Evolutionary conservation across 352 stramenopile genomes (phyloP), one percentile per base, ranked within the genome.

Genomic region (Phytophthora crassamura): DNA sequence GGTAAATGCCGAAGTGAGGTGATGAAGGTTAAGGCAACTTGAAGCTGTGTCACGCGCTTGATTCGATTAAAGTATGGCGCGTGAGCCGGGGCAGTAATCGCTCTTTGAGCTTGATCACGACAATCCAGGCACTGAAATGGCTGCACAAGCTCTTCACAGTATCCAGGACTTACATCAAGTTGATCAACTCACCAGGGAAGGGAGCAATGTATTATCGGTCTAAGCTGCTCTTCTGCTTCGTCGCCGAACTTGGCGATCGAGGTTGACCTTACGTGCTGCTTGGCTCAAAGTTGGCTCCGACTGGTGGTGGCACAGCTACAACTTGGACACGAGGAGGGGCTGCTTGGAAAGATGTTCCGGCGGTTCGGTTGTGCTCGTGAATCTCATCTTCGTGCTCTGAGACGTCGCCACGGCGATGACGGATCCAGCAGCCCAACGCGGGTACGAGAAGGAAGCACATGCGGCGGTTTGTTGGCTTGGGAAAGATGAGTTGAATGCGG

Each of bases 391-490:
- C 33, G 7, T 18, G 10, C 11, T 59, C 41, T 11, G 46, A 14
- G 18, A 45, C 58, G 20, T 67, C 67, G 28, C 52, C 18, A 45
- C 56, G 56, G 16, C 41, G 42, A 33, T 42, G 63, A 10, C 38
- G 30, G 43, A 57, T 33, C 8, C 28, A 53, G 40, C 41, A 65
- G 18, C 48, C 47, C 14, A 56, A 16, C 4, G 66, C 14, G 3
- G 47, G 34, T 52, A 49, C 41, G 35, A 71, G 42, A 12, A 67
- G 8, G 20, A 71, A 8, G 25, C 46, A 64, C 61, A 69, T 69
- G 36, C 5, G 39, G 5, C 22, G n/a, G 36, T 33, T 5, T n/a
- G 15, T 28, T 53, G 39, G 8, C 6, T 49, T 20, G 33, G 22
- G 22, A 25, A 40, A 38, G 34, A 3, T 18, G 22, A 33, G 33